phyloP scores from a whole-genome alignment of 139 green algal species.

The Ettlia oleoabundans region DNA sequence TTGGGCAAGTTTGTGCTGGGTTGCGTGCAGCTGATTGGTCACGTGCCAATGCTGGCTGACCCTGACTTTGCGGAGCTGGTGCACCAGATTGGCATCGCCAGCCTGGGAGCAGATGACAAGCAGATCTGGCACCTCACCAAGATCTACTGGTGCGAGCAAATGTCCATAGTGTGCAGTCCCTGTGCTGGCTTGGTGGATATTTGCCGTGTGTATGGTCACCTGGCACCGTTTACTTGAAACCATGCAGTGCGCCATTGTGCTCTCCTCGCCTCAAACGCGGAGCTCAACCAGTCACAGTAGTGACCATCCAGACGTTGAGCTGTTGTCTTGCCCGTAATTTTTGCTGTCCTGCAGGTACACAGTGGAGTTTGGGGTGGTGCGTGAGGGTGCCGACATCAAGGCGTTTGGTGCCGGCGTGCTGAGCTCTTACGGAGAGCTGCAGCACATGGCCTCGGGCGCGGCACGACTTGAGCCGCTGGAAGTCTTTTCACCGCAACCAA shows the following conservation, averaged over 20 bases:
- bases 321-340: background rate
- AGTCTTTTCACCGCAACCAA: slow-evolving; percentile 72
- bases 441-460: slow-evolving; percentile 74
- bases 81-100: slow-evolving; percentile 85
- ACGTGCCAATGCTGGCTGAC: slow-evolving; percentile 91
- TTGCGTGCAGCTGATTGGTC: slow-evolving; percentile 51
- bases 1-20: background rate
- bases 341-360: slow-evolving; percentile 71
- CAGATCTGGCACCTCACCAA: slow-evolving; percentile 91
- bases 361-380: slow-evolving; percentile 94
- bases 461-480: slow-evolving; percentile 74
- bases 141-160: slow-evolving; percentile 26
- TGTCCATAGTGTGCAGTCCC: too few species aligned
- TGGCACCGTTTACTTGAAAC: too few species aligned
- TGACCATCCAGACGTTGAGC: too few species aligned
- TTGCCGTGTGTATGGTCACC: background rate
- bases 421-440: slow-evolving; percentile 86
- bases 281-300: too few species aligned
- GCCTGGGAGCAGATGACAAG: slow-evolving; percentile 83
- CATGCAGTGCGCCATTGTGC: too few species aligned
- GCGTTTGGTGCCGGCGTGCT: slow-evolving; percentile 89
- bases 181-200: background rate
- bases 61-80: slow-evolving; percentile 77
- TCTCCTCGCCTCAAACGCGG: background rate
- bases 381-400: slow-evolving; percentile 68